Base-by-base conservation (phyloP, 2,329 filamentous ascomycete genomes). In the Aureobasidium sp. region DNA sequence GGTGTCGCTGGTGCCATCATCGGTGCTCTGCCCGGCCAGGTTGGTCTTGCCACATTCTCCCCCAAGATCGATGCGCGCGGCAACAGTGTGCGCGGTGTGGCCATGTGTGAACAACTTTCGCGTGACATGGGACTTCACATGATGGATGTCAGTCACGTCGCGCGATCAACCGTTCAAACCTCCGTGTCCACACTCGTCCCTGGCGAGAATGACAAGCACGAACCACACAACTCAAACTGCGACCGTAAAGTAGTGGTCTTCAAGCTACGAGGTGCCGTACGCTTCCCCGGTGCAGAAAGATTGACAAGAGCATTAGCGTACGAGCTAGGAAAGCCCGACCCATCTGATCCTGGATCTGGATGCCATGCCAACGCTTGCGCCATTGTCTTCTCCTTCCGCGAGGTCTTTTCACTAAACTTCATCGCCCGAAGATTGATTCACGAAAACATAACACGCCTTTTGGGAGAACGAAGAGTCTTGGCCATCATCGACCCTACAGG, bases 1-100 rank as follows among this genome's bases (percentile, higher is more conserved):
- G 74, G 74, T 27, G 66, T 68, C 2, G 66, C 65, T 6, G 66
- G 66, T 2, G 65, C 63, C 1, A 68, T 68, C 19, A 64, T 68
- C 31, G 66, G 66, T 14, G 63, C 65, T 1, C 50, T 68, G 5
- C 66, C 66, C 17, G 66, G 66, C 33, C 66, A 68, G 35, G 65
- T 68, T 27, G 66, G 66, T 29, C 60, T 67, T 19, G 65, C 65
- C 19, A 64, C 66, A 1, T 68, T 68, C 35, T 68, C 66, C 0
- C 66, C 66, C 2, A 68, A 67, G 37, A 65, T 68, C 11, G 66
- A 68, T 29, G 54, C 58, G 14, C 64, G 65, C 17, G 66, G 66
- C 9, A 68, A 68, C 53, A 66, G 64, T 50, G 66, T 68, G 11
- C 65, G 66, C 3, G 66, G 66, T n/a, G 65, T 68, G 1, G 40